Evolutionary conservation across 2,329 filamentous ascomycete species (phyloP), one percentile per base, ranked within the genome.

Genomic region (Biscogniauxia sp.): DNA sequence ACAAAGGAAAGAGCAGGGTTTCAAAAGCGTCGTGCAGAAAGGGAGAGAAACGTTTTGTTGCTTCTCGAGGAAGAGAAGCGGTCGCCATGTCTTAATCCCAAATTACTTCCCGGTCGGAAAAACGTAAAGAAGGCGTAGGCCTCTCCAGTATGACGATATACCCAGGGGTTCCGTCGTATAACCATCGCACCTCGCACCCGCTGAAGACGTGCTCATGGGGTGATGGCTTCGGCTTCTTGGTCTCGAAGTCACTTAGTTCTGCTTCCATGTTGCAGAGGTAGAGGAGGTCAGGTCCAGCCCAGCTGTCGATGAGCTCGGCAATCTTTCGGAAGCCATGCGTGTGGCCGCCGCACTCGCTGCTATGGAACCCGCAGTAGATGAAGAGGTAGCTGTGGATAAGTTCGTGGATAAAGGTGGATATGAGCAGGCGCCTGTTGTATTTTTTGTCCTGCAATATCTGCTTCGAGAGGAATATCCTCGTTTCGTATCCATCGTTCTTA

Each of bases 311-410:
- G n/a, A 84, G 73, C 25, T 75, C 75, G 26, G 85, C 86, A 63
- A 89, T 88, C 53, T 76, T 77, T 26, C 78, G 77, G 66, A 89
- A 89, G 1, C 84, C 86, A 1, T 77, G 70, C 1, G 86, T 88
- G 65, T 89, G 86, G 0, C 86, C 86, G 11, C 85, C 85, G 51
- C 79, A 77, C 23, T 78, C 74, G 41, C 80, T 76, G 0, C 85
- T 85, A 51, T 80, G 78, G 69, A 86, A 83, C 3, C 86, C 86
- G 66, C 85, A 87, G 56, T 76, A 78, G 59, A 89, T 81, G 65
- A 89, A 89, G 17, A 89, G 76, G 68, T 87, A 89, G 72, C 85
- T 86, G 73, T 89, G 86, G 54, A 89, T 86, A 66, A 88, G 80
- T 73, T 89, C 87, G 69, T 89, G 87, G 53, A 89, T 69, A 64